Conservation (phyloP, 169 alveolate species). For the Plasmodium berghei region DNA sequence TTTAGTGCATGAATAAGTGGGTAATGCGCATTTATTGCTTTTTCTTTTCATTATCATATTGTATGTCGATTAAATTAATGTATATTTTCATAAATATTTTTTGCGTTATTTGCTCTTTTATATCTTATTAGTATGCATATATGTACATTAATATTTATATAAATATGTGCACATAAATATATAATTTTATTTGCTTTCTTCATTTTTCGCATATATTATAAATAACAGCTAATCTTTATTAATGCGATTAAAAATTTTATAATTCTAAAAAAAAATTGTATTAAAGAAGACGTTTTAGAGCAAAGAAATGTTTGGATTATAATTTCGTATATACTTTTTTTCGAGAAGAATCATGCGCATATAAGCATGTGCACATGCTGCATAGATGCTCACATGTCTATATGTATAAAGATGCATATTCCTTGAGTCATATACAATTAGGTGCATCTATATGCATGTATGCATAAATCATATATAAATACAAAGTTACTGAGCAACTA, state of each 20-base stretch:
- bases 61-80: too few species aligned
- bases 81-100: too few species aligned
- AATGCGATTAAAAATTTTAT: slow-evolving; percentile 27
- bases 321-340: background rate
- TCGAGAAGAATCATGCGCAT: too few species aligned
- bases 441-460: background rate
- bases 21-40: too few species aligned
- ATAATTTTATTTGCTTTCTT: background rate
- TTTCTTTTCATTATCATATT: too few species aligned
- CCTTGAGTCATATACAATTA: too few species aligned
- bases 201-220: slow-evolving; percentile 20
- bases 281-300: slow-evolving; percentile 8
- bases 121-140: too few species aligned
- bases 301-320: background rate
- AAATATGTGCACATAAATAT: background rate
- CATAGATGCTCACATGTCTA: too few species aligned
- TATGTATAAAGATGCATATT: too few species aligned
- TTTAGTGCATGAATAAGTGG: too few species aligned
- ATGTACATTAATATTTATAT: background rate
- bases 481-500: background rate
- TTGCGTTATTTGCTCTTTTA: too few species aligned
- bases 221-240: slow-evolving; percentile 2
- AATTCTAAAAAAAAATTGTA: slow-evolving; percentile 41
- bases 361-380: too few species aligned
- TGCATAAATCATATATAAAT: background rate